phyloP scores from a whole-genome alignment of 441 rosid species.

The Corymbia calophylla region DNA sequence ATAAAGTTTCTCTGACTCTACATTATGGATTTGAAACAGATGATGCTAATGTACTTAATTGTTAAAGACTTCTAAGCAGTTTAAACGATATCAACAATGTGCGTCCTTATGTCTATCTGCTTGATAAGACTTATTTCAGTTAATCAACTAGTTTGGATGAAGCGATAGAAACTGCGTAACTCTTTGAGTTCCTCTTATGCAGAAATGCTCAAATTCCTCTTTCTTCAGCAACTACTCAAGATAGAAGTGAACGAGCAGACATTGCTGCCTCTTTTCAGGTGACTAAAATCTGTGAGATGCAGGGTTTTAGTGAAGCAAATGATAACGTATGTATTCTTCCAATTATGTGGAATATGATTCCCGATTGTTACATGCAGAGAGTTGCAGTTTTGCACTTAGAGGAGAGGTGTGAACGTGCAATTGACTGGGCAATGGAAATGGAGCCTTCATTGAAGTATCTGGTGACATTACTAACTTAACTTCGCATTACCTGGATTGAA shows the following conservation, averaged over 20 bases:
- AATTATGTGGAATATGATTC: background rate
- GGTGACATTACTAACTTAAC: conserved; percentile 28
- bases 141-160: background rate
- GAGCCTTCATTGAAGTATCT: conserved; percentile 77
- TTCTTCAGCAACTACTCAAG: conserved; percentile 59
- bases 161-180: background rate
- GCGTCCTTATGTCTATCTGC: background rate
- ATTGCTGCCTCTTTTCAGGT: conserved; percentile 98
- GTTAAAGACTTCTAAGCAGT: background rate
- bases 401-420: conserved; percentile 87
- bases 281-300: background rate
- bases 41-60: background rate
- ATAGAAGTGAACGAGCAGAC: conserved; percentile 78
- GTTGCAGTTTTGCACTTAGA: conserved; percentile 94
- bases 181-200: background rate
- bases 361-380: conserved; percentile 34
- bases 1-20: background rate
- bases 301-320: background rate
- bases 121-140: background rate
- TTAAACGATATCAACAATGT: background rate
- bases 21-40: background rate
- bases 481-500: background rate
- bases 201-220: conserved; percentile 66
- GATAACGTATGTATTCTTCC: background rate
- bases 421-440: conserved; percentile 81